These are phyloP conservation scores for Leptomonas pyrrhocoris DNA, from an alignment of 208 protist species.

Conservation along the genomic window DNA sequence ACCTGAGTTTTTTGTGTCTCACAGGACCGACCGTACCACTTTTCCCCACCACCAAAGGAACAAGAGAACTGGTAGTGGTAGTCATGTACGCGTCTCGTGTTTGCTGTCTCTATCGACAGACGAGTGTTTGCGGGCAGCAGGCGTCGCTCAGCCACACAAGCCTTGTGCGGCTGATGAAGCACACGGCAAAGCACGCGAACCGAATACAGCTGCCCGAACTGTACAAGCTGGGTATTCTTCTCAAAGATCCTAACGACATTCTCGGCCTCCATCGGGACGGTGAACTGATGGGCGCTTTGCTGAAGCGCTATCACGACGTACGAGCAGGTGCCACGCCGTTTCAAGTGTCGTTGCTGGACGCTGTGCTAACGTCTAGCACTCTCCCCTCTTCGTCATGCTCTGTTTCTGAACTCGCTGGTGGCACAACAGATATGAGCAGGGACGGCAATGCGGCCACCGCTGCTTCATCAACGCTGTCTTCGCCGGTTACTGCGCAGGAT, in stretches of 20 bases:
- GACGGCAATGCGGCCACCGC: not conserved
- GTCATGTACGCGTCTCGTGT: not conserved
- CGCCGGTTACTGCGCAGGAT: conserved; percentile 18
- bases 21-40: too few species aligned
- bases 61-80: too few species aligned
- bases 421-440: too few species aligned
- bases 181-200: conserved; percentile 13
- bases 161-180: conserved; percentile 13
- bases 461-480: not conserved
- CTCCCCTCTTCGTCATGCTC: not conserved
- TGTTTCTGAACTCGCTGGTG: not conserved
- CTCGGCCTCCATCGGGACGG: conserved; percentile 10
- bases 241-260: conserved; percentile 23
- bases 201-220: conserved; percentile 29
- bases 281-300: conserved; percentile 2
- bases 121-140: conserved; percentile 2
- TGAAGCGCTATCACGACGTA: conserved; percentile 17
- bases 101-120: not conserved
- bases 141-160: not conserved
- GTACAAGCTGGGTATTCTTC: conserved; percentile 31
- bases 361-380: conserved; percentile 11
- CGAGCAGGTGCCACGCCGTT: conserved; percentile 23
- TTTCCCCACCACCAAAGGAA: too few species aligned
- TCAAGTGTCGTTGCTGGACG: conserved; percentile 30
- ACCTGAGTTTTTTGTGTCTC: too few species aligned